Conservation (phyloP, 176 grass and related monocot species). For the Oryza australiensis region DNA sequence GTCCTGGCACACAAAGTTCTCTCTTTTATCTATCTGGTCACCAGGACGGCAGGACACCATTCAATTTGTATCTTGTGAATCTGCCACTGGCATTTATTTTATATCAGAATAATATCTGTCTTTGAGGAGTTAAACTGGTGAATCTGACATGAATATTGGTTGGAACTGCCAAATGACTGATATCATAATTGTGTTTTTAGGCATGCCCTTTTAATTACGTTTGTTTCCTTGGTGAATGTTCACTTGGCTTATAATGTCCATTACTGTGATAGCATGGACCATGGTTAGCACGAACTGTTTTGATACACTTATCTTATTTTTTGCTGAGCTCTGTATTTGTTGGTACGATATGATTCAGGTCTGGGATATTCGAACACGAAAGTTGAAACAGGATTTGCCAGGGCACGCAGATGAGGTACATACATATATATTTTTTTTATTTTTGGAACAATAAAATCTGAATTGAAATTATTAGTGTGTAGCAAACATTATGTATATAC, state of each 20-base stretch:
- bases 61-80: background rate
- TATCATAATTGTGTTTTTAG: background rate
- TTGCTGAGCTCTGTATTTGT: background rate
- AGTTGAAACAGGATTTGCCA: constrained; percentile 58
- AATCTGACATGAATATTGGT: background rate
- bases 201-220: background rate
- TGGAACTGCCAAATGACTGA: background rate
- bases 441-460: background rate
- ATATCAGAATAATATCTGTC: background rate
- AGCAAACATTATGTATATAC: background rate
- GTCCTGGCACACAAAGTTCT: background rate
- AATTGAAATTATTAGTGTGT: background rate
- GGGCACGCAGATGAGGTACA: constrained; percentile 52
- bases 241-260: too few species aligned
- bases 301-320: background rate
- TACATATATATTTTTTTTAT: background rate
- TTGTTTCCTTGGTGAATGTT: background rate
- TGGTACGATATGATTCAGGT: constrained; percentile 35
- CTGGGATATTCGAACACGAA: constrained; percentile 60
- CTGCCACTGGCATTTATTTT: background rate
- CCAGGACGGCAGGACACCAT: background rate
- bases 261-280: too few species aligned
- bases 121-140: background rate
- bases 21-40: background rate
- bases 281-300: background rate